Conservation (phyloP, 1,284 basidiomycete species). For the Taiwanofungus camphoratus region DNA sequence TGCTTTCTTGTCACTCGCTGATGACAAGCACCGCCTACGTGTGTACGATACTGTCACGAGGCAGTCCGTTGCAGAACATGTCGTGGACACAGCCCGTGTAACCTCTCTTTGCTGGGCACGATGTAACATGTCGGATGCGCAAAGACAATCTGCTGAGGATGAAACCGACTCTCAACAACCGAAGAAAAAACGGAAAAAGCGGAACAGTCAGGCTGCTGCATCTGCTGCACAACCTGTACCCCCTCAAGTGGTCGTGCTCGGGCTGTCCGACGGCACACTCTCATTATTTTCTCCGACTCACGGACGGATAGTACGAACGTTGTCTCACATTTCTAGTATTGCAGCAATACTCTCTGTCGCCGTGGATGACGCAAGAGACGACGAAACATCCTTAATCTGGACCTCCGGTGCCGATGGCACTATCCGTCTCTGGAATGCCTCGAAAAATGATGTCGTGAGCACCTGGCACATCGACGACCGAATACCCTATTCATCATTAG, state of each 20-base stretch:
- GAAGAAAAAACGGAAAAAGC: constrained; percentile 37
- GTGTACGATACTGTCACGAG: constrained; percentile 56
- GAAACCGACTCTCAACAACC: constrained; percentile 11
- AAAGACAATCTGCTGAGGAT: constrained; percentile 19
- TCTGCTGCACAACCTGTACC: constrained; percentile 11
- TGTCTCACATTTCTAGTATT: constrained; percentile 50
- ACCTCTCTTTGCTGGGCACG: constrained; percentile 49
- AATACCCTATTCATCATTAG: constrained; percentile 50
- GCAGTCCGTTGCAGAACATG: constrained; percentile 52
- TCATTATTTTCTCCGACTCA: constrained; percentile 54
- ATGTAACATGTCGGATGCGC: constrained; percentile 26
- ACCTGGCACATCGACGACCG: constrained; percentile 50
- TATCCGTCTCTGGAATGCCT: constrained; percentile 53
- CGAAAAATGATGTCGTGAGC: constrained; percentile 40
- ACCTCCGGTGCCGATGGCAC: constrained; percentile 52
- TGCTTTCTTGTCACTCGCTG: constrained; percentile 60
- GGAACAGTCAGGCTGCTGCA: constrained; percentile 28
- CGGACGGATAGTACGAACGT: constrained; percentile 46
- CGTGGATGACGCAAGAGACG: constrained; percentile 23
- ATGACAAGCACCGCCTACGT: constrained; percentile 71
- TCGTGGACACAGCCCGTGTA: constrained; percentile 50
- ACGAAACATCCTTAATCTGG: constrained; percentile 36
- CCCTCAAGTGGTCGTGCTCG: constrained; percentile 46
- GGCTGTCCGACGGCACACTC: constrained; percentile 52
- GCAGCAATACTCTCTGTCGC: constrained; percentile 46